Evolutionary conservation across 2,329 filamentous ascomycete species (phyloP), one percentile per base, ranked within the genome.

Genomic region (Daldinia sp.): DNA sequence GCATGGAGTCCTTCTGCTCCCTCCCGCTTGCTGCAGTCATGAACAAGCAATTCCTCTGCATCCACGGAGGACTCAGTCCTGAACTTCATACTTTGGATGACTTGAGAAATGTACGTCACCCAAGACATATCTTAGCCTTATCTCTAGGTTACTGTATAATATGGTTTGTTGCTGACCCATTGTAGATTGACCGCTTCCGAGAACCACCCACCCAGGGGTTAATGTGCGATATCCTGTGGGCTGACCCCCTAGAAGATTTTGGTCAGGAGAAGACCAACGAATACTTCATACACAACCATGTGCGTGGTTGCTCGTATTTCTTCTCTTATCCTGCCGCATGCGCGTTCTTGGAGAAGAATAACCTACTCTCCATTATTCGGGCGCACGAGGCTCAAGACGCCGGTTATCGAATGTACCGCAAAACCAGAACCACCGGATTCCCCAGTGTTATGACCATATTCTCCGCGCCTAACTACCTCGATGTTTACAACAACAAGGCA

Each of bases 371-470:
- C 23, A 90, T 99, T 77, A 99, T 99, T 79, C 92, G 96, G 76
- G 96, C 96, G 20, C 96, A 99, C 85, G 96, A 99, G 82, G 96
- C 96, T 42, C 96, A 99, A 85, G 96, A 99, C 83, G 96, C 96
- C 41, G 96, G 96, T 20, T 99, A 99, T 82, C 89, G 96, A 79
- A 99, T 99, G 96, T 99, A 99, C 82, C 90, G 96, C 74, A 99
- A 99, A 87, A 99, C 96, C 28, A 89, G 95, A 71, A 98, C 96
- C 1, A 99, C 96, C 20, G 96, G 96, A 2, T 99, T 99, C 84
- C 96, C 96, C 23, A 98, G 94, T 83, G 96, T 99, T 71, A 99
- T 99, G 96, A 99, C 96, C 74, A 99, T 99, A 77, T 99, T 99
- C 87, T 98, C 95, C 50, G 96, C 96, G 1, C 96, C 96, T 41